Evolutionary conservation across 805 yeast genomes (phyloP).

Genomic region (Sungouiella thailandica): DNA sequence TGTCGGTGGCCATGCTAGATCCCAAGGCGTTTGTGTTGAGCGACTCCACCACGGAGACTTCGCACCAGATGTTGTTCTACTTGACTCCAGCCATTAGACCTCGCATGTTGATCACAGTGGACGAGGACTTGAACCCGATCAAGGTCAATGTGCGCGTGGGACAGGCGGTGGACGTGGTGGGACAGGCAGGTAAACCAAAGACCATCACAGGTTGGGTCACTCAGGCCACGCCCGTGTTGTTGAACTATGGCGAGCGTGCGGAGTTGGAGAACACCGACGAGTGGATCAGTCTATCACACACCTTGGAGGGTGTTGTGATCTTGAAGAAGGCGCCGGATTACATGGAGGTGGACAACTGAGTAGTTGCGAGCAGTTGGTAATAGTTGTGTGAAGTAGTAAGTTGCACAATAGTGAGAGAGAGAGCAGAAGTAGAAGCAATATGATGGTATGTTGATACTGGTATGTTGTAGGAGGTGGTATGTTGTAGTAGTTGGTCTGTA

Average conservation of each 20-base stretch:
- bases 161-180: conserved; percentile 97
- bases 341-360: conserved; percentile 2
- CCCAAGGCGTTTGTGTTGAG: conserved; percentile 78
- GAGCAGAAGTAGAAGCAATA: too few relatives aligned
- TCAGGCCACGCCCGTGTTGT: conserved; percentile 92
- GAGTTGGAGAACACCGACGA: conserved; percentile 89
- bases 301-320: conserved; percentile 91
- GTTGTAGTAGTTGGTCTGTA: too few relatives aligned
- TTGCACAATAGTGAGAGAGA: too few relatives aligned
- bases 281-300: conserved; percentile 73
- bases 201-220: conserved; percentile 99
- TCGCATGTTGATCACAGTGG: conserved; percentile 87
- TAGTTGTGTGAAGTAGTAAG: too few relatives aligned
- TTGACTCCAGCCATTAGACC: conserved; percentile 88
- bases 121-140: conserved; percentile 83
- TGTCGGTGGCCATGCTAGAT: conserved; percentile 76
- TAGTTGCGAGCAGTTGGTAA: not conserved
- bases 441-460: too few relatives aligned
- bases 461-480: too few relatives aligned
- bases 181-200: conserved; percentile 98
- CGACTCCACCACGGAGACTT: conserved; percentile 43
- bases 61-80: conserved; percentile 79
- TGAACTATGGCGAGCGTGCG: conserved; percentile 93
- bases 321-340: conserved; percentile 81
- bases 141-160: conserved; percentile 98